Evolutionary conservation across 805 yeast species (phyloP).

Genomic region (Jamesozyma piceae): DNA sequence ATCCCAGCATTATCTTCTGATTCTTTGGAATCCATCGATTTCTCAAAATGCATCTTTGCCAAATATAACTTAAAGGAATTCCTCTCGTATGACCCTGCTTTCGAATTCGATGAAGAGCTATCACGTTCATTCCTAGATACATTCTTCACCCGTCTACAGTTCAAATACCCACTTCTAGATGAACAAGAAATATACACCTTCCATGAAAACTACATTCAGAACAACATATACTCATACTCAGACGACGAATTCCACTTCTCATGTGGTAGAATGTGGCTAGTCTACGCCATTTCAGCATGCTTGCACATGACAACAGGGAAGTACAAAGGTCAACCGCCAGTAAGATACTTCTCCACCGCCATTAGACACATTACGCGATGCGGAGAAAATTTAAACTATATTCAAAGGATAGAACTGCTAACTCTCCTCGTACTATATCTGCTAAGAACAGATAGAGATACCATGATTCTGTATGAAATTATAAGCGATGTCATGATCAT

Average conservation of each 20-base stretch:
- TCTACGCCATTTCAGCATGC: constrained; percentile 44
- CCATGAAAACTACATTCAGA: constrained; percentile 40
- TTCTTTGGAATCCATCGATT: constrained; percentile 32
- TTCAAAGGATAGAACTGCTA: constrained; percentile 44
- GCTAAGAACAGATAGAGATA: constrained; percentile 53
- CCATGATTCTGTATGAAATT: constrained; percentile 44
- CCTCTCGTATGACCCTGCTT: constrained; percentile 40
- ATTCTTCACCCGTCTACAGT: constrained; percentile 47
- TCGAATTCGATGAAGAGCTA: constrained; percentile 41
- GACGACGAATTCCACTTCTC: constrained; percentile 38
- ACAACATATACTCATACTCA: constrained; percentile 31
- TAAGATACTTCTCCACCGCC: constrained; percentile 50
- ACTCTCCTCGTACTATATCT: constrained; percentile 45
- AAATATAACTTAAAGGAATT: constrained; percentile 42
- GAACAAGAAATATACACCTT: constrained; percentile 44
- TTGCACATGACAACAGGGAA: constrained; percentile 48
- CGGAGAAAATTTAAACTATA: constrained; percentile 30
- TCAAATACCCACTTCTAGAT: constrained; percentile 47
- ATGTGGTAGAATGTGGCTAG: constrained; percentile 48
- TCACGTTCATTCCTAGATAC: constrained; percentile 45
- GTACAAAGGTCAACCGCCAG: constrained; percentile 46
- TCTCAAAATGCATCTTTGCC: constrained; percentile 35
- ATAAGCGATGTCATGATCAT: constrained; percentile 44
- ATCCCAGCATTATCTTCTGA: constrained; percentile 21
- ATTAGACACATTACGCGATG: constrained; percentile 45